phyloP scores from a whole-genome alignment of 805 yeast genomes.

The Candida mattraensis region DNA sequence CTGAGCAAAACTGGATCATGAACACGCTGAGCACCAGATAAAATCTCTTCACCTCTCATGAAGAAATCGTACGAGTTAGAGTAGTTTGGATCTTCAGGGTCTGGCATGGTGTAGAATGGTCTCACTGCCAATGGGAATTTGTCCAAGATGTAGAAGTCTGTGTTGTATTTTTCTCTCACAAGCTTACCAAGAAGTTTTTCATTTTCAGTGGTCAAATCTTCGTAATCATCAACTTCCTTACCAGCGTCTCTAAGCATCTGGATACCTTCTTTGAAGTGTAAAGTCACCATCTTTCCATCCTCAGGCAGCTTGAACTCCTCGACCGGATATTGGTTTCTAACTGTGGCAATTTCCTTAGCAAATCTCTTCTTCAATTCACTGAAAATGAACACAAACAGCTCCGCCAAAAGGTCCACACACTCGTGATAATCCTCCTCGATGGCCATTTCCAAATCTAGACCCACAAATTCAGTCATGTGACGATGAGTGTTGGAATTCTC shows the following conservation, averaged over 20 bases:
- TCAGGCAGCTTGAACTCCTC: constrained; percentile 95
- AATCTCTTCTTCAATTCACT: constrained; percentile 77
- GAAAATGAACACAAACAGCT: constrained; percentile 84
- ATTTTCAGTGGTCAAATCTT: constrained; percentile 90
- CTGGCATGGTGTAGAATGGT: constrained; percentile 99
- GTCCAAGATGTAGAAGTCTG: constrained; percentile 97
- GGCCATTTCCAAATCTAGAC: constrained; percentile 97
- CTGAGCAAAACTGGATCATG: constrained; percentile 85
- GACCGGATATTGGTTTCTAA: constrained; percentile 93
- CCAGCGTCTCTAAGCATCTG: constrained; percentile 84
- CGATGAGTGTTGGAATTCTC: constrained; percentile 99
- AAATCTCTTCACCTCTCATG: constrained; percentile 99
- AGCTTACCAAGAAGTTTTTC: constrained; percentile 91
- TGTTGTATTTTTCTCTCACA: constrained; percentile 90
- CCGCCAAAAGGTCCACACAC: constrained; percentile 57
- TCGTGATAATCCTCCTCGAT: constrained; percentile 98
- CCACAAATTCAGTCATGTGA: constrained; percentile 98
- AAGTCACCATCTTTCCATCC: constrained; percentile 89
- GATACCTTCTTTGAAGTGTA: constrained; percentile 90
- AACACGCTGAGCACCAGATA: constrained; percentile 99
- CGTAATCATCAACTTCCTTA: constrained; percentile 80
- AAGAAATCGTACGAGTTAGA: constrained; percentile 98
- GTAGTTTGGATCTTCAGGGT: constrained; percentile 84
- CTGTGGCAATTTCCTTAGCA: constrained; percentile 80
- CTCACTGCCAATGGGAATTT: constrained; percentile 96